Evolutionary conservation across 495 filamentous ascomycete genomes (phyloP).

Genomic region (Apodospora peruviana): DNA sequence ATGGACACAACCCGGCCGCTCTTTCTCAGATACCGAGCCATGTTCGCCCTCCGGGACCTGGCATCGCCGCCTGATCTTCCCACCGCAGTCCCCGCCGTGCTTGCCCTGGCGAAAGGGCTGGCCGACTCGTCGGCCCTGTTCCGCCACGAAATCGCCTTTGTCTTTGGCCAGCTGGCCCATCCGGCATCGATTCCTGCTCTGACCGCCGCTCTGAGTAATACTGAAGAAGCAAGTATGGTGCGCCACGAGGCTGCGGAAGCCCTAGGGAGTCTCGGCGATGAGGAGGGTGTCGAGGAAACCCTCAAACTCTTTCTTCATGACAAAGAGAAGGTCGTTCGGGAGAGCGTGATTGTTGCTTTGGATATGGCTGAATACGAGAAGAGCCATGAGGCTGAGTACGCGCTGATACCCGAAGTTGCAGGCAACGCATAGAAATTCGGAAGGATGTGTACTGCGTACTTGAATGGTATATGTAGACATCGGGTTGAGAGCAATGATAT

Average conservation of each 20-base stretch:
- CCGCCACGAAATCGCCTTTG: constrained; percentile 95
- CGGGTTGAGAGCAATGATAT: not conserved
- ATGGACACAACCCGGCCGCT: constrained; percentile 74
- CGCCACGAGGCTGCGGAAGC: constrained; percentile 97
- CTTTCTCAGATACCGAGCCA: constrained; percentile 91
- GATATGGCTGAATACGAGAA: constrained; percentile 99
- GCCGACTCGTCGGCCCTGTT: constrained; percentile 87
- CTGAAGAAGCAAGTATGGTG: constrained; percentile 87
- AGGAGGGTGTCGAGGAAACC: constrained; percentile 84
- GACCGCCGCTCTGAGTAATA: constrained; percentile 68
- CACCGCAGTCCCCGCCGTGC: constrained; percentile 76
- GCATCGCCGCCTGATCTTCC: constrained; percentile 86
- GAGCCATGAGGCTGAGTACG: constrained; percentile 84
- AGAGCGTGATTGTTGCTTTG: constrained; percentile 89
- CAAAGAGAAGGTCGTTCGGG: constrained; percentile 84
- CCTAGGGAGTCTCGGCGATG: constrained; percentile 89
- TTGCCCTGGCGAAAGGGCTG: constrained; percentile 81
- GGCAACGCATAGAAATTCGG: constrained; percentile 25
- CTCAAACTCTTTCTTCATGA: constrained; percentile 82
- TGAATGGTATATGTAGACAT: too few relatives aligned
- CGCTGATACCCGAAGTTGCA: constrained; percentile 63
- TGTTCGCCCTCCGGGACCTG: constrained; percentile 94
- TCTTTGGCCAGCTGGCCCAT: constrained; percentile 93
- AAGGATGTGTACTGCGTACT: constrained; percentile 4
- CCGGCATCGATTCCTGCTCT: constrained; percentile 93